These are phyloP conservation scores for Boletus chippewaensis DNA, from an alignment of 1,284 basidiomycete species.

Conservation along the genomic window DNA sequence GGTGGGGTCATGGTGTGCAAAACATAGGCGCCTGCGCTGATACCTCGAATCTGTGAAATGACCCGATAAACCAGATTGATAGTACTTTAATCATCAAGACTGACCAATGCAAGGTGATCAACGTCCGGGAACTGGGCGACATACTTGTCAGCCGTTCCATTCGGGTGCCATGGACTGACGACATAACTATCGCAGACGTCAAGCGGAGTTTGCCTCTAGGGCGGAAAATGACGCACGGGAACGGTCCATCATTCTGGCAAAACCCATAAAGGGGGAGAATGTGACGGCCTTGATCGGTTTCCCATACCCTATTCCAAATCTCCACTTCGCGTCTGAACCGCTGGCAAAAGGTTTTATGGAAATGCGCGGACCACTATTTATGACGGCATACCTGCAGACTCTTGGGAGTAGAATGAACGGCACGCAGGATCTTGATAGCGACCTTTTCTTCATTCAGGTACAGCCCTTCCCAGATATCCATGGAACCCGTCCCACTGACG, in stretches of 20 bases:
- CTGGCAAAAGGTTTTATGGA: constrained; percentile 27
- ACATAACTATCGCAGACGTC: constrained; percentile 36
- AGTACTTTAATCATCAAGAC: constrained; percentile 6
- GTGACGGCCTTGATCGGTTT: constrained; percentile 42
- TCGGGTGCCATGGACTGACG: constrained; percentile 50
- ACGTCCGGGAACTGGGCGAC: constrained; percentile 35
- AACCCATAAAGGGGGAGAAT: constrained; percentile 54
- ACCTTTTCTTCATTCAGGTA: constrained; percentile 50
- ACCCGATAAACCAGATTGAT: not conserved
- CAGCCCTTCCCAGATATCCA: constrained; percentile 48
- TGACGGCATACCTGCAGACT: constrained; percentile 34
- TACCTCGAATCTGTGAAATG: constrained; percentile 37
- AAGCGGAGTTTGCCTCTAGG: not conserved
- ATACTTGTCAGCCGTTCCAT: constrained; percentile 47
- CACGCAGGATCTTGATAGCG: constrained; percentile 48
- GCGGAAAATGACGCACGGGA: constrained; percentile 35
- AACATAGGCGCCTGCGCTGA: constrained; percentile 42
- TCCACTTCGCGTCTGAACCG: constrained; percentile 46
- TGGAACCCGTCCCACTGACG: constrained; percentile 43
- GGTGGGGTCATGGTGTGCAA: constrained; percentile 45
- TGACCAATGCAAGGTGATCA: constrained; percentile 40
- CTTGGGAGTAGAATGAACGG: constrained; percentile 41
- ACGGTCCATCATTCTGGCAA: constrained; percentile 46
- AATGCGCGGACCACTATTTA: not conserved
- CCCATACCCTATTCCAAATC: constrained; percentile 53